Conservation (phyloP, 2,329 filamentous ascomycete species). For the Tolypocladium cylindrosporum region DNA sequence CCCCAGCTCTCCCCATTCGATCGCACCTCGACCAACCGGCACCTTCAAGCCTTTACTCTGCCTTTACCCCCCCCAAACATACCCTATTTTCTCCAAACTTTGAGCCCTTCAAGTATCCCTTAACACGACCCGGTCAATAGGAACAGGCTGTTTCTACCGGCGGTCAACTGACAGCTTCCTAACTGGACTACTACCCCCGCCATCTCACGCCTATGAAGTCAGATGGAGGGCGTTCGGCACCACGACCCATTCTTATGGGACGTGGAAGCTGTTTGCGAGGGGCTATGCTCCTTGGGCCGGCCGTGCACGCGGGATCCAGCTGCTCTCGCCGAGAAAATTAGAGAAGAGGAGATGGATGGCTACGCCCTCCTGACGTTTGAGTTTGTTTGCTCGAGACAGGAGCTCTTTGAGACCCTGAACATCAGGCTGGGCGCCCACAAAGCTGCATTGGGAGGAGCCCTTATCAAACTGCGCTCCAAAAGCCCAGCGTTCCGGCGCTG, state of each 20-base stretch:
- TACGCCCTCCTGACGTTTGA: conserved; percentile 48
- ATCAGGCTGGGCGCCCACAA: conserved; percentile 50
- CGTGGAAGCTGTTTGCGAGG: conserved; percentile 53
- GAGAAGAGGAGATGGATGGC: conserved; percentile 56
- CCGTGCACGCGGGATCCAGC: conserved; percentile 40
- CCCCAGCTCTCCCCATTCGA: not conserved
- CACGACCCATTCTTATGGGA: conserved; percentile 69
- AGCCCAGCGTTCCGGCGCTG: conserved; percentile 38
- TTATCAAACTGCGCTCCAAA: conserved; percentile 41
- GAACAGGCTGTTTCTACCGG: too few species aligned
- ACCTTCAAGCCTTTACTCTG: not conserved
- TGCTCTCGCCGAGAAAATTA: conserved; percentile 43
- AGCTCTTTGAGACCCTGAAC: conserved; percentile 42
- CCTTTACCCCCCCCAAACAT: too few species aligned
- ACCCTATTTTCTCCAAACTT: too few species aligned
- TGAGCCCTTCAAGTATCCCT: not conserved
- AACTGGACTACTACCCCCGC: not conserved
- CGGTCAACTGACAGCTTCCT: too few species aligned
- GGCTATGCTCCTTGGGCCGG: conserved; percentile 47
- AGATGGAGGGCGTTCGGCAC: conserved; percentile 17
- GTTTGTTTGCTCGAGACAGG: conserved; percentile 37
- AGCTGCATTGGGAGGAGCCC: conserved; percentile 44
- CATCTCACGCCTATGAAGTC: conserved; percentile 1
- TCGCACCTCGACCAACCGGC: not conserved
- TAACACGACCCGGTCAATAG: not conserved